Conservation (phyloP, 2,329 filamentous ascomycete species). For the Colletotrichum spinosum region DNA sequence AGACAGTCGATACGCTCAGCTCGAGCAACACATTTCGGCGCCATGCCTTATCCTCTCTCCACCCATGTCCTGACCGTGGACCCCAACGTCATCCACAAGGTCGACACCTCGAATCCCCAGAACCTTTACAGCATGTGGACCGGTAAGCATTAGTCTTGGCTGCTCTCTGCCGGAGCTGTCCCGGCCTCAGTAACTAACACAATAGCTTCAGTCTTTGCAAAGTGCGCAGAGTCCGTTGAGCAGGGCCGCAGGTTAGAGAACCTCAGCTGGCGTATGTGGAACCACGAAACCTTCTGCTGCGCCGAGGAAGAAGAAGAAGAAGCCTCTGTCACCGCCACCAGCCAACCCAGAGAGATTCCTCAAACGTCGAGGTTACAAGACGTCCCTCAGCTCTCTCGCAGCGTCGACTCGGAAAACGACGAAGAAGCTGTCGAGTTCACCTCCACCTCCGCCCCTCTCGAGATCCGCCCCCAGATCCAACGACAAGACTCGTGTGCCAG, state of each 20-base stretch:
- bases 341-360: conserved; percentile 63
- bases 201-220: conserved; percentile 79
- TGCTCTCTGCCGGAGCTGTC: conserved; percentile 32
- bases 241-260: conserved; percentile 94
- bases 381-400: conserved; percentile 80
- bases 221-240: conserved; percentile 93
- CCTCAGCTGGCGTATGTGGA: conserved; percentile 95
- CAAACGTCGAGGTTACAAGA: conserved; percentile 56
- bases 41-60: conserved; percentile 86
- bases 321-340: conserved; percentile 54
- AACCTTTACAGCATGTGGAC: conserved; percentile 98
- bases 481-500: conserved; percentile 78
- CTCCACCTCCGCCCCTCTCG: conserved; percentile 64
- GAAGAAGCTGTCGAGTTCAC: conserved; percentile 73
- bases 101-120: conserved; percentile 92
- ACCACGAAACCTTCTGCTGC: conserved; percentile 91
- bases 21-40: conserved; percentile 51
- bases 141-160: conserved; percentile 68
- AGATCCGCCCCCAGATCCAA: conserved; percentile 74
- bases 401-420: conserved; percentile 79
- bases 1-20: conserved; percentile 46
- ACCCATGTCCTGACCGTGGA: conserved; percentile 92
- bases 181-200: conserved; percentile 40
- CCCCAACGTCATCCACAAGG: conserved; percentile 90
- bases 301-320: conserved; percentile 70